Percentiles rank a stretch among this genome's conserved stretches.
Evolutionary conservation across 2,329 filamentous ascomycete genomes (phyloP).

Genomic region (Colletotrichum caudatum): DNA sequence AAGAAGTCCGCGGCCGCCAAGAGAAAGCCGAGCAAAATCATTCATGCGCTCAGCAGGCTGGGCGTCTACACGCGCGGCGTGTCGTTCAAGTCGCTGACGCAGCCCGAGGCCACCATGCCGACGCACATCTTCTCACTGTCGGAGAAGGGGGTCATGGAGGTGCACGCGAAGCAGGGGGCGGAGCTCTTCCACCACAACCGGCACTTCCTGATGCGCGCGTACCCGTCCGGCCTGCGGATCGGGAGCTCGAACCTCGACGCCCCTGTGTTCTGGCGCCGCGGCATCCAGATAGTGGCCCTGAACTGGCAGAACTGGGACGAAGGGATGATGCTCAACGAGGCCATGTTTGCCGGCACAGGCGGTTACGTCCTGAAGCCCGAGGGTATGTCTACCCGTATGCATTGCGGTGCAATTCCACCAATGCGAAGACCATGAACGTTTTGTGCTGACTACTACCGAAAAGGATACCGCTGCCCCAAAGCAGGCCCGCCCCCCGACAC

Average conservation of each 20-base stretch:
- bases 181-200: conserved; percentile 85
- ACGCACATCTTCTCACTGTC: conserved; percentile 77
- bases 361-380: conserved; percentile 89
- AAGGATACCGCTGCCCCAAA: conserved; percentile 56
- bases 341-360: conserved; percentile 86
- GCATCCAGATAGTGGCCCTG: conserved; percentile 89
- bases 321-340: conserved; percentile 96
- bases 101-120: conserved; percentile 75
- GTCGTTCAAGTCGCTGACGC: conserved; percentile 82
- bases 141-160: conserved; percentile 72
- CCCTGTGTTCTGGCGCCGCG: conserved; percentile 85
- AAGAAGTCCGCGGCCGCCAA: conserved; percentile 44
- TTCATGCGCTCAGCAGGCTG: conserved; percentile 78
- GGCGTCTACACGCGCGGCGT: conserved; percentile 88
- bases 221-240: conserved; percentile 85
- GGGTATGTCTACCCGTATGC: conserved; percentile 56
- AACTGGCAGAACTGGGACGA: conserved; percentile 95
- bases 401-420: neutral
- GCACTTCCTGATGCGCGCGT: conserved; percentile 85
- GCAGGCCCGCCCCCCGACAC: conserved; percentile 39
- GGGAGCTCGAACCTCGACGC: conserved; percentile 90
- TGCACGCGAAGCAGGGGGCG: conserved; percentile 61
- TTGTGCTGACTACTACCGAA: neutral
- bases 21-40: conserved; percentile 71
- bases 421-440: neutral